Evolutionary conservation across 352 stramenopile species (phyloP), one percentile per base, ranked within the genome.

Genomic region (Globisporangium abappressorium): DNA sequence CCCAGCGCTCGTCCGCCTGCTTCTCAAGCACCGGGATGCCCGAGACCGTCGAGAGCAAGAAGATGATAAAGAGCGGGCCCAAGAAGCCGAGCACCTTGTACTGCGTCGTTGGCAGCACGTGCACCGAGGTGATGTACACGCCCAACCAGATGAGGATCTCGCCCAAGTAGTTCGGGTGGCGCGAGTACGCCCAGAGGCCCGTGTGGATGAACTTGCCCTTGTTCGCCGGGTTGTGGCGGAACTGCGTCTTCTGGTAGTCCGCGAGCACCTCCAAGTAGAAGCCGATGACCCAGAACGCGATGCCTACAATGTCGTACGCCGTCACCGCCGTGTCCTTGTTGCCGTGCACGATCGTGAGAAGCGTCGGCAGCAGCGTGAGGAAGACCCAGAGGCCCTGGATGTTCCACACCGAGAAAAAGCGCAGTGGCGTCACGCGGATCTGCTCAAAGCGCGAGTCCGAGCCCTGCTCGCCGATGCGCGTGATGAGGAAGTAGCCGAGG

Each of bases 111-210:
- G 76, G 75, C 38, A 92, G 67, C 49, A 76, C 75, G 66, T 80
- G 79, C 34, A 84, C 77, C 0, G 66, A 66, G 47, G 77, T 64
- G 36, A 82, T 30, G 70, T 87, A 91, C 53, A 89, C 69, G n/a
- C 79, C 82, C 59, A 88, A 53, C 92, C 92, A 98, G 75, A 97
- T 92, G 28, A 90, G 62, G 58, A 98, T 93, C 80, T 98, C 93
- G 26, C 90, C 92, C 34, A 94, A 85, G 76, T 98, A 98, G 72
- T 98, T 98, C 3, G 93, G 93, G 83, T 98, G 93, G 28, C 92
- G 85, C 67, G 79, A 94, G 66, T 93, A 96, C 58, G 71, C 66
- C 91, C 91, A 97, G 3, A 97, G 74, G 0, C 91, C 90, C 1
- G 66, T 72, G 18, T 79, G 78, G 59, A 97, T 97, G 66, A 96